phyloP scores from a whole-genome alignment of 176 grass and related monocot species.

The Phragmites australis region DNA sequence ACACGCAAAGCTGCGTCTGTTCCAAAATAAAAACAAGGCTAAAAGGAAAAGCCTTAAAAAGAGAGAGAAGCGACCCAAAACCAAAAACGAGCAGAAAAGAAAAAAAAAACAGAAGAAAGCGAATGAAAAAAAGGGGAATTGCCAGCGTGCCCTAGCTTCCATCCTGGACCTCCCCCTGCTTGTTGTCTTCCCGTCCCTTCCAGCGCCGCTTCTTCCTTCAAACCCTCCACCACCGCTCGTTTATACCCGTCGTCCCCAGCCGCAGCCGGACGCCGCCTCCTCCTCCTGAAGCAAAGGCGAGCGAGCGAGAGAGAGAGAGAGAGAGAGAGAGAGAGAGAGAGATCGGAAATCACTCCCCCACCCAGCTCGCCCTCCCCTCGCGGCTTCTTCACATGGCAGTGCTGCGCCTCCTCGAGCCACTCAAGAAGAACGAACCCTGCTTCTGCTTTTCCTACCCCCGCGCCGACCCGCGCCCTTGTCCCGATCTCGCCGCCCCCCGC shows the following conservation, averaged over 20 bases:
- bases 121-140: neutral
- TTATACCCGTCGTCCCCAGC: neutral
- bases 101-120: neutral
- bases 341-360: constrained; percentile 19
- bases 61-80: too few species aligned
- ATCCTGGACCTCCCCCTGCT: neutral
- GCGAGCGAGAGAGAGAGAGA: too few species aligned
- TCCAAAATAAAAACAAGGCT: neutral
- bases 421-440: constrained; percentile 45
- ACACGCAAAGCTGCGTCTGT: neutral
- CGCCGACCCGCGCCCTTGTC: constrained; percentile 21
- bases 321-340: neutral
- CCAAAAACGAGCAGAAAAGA: neutral
- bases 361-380: neutral
- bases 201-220: constrained; percentile 31
- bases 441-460: constrained; percentile 38
- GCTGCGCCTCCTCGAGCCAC: constrained; percentile 39
- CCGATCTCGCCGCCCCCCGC: constrained; percentile 30
- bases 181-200: constrained; percentile 15
- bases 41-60: too few species aligned
- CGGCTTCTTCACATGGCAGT: constrained; percentile 53
- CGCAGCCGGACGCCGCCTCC: constrained; percentile 2
- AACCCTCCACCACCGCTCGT: constrained; percentile 41
- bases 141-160: constrained; percentile 41
- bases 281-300: neutral